These are phyloP conservation scores for Fusarium nanum DNA, from an alignment of 2,329 filamentous ascomycete species.

Conservation along the genomic window DNA sequence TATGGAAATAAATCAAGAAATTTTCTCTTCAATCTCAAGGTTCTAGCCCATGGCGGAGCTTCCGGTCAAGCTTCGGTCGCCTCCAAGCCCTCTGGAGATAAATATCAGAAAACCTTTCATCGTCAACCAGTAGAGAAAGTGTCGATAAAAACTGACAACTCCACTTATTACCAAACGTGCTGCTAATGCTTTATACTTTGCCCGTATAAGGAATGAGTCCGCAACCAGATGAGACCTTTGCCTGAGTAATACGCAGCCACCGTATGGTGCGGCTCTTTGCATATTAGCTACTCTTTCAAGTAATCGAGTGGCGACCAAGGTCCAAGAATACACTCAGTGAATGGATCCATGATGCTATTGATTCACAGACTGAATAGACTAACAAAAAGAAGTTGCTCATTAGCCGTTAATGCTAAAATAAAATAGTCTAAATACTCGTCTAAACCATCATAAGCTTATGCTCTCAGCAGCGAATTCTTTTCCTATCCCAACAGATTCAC, in stretches of 20 bases:
- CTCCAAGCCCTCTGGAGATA: conserved; percentile 20
- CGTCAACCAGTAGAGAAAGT: conserved; percentile 6
- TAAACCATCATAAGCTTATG: too few relatives aligned
- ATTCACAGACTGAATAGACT: neutral
- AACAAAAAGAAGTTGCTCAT: neutral
- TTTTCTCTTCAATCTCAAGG: conserved; percentile 10
- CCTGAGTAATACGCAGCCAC: neutral
- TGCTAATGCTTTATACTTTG: conserved; percentile 1
- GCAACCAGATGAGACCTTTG: neutral
- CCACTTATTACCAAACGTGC: neutral
- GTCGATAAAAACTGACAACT: neutral
- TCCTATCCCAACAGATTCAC: too few relatives aligned
- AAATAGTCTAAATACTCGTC: neutral
- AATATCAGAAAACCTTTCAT: conserved; percentile 12
- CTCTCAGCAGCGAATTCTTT: too few relatives aligned
- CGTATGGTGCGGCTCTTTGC: neutral
- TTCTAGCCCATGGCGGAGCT: conserved; percentile 22
- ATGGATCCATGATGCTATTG: neutral
- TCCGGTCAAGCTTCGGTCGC: conserved; percentile 36
- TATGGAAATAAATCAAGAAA: conserved; percentile 12
- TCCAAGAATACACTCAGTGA: neutral
- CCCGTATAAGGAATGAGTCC: neutral
- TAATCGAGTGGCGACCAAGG: neutral
- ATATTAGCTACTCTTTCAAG: neutral
- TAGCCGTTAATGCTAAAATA: neutral